Percentiles rank a stretch among this genome's conserved stretches.
These are phyloP conservation scores for Lachnum nothofagi DNA, from an alignment of 2,329 filamentous ascomycete genomes.

Conservation along the genomic window DNA sequence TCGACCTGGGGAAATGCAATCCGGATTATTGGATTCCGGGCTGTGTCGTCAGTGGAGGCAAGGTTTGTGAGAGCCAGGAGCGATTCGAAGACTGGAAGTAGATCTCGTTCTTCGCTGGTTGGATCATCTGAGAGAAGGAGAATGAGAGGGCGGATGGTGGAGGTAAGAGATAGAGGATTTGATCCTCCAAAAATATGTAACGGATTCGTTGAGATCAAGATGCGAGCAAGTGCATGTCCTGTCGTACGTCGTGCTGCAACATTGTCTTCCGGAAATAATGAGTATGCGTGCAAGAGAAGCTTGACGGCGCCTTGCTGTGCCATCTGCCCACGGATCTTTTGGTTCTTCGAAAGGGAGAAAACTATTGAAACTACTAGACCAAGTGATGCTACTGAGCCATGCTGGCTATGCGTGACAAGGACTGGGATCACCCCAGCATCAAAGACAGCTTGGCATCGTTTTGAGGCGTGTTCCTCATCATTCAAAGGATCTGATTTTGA, in stretches of 20 bases:
- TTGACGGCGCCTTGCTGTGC: slow-evolving; percentile 93
- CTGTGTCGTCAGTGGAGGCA: slow-evolving; percentile 66
- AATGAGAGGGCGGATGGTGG: slow-evolving; percentile 76
- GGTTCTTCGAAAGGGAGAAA: slow-evolving; percentile 68
- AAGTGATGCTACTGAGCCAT: slow-evolving; percentile 64
- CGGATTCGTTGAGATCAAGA: slow-evolving; percentile 82
- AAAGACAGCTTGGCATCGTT: slow-evolving; percentile 72
- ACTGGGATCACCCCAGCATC: slow-evolving; percentile 72
- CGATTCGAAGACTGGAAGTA: slow-evolving; percentile 84
- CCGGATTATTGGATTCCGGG: slow-evolving; percentile 65
- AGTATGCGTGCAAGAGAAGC: slow-evolving; percentile 68
- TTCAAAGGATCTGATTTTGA: slow-evolving; percentile 62
- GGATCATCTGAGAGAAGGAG: slow-evolving; percentile 66
- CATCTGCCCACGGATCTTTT: slow-evolving; percentile 68
- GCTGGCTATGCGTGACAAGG: slow-evolving; percentile 70
- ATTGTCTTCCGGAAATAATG: slow-evolving; percentile 52
- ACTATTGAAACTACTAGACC: slow-evolving; percentile 72
- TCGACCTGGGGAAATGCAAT: slow-evolving; percentile 72
- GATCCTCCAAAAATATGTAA: slow-evolving; percentile 75
- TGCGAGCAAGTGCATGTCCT: slow-evolving; percentile 75
- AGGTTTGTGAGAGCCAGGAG: slow-evolving; percentile 92
- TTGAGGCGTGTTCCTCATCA: slow-evolving; percentile 68
- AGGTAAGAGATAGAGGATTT: slow-evolving; percentile 66
- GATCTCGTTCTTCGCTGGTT: slow-evolving; percentile 60
- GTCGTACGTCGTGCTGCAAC: slow-evolving; percentile 50